These are phyloP conservation scores for Capsicum baccatum DNA, from an alignment of 257 asterid genomes.

Conservation along the genomic window DNA sequence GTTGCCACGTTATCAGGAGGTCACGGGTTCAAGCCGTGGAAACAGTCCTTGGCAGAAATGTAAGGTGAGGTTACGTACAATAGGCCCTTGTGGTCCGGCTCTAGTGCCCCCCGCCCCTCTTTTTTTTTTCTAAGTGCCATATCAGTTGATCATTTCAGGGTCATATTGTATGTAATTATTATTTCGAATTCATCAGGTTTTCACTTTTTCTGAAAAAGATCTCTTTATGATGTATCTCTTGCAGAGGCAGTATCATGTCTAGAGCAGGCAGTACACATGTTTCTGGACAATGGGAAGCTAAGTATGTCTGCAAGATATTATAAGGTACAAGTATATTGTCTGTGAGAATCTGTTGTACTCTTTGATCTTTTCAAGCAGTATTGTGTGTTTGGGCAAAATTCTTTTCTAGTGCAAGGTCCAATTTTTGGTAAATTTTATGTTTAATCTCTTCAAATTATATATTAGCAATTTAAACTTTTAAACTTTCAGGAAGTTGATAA, in stretches of 20 bases:
- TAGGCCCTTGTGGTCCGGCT: too few relatives aligned
- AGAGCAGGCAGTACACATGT: slow-evolving; percentile 75
- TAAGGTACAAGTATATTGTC: slow-evolving; percentile 60
- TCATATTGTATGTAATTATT: background rate
- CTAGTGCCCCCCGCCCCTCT: too few relatives aligned
- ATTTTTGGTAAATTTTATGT: background rate
- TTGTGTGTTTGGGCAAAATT: background rate
- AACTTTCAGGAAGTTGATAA: background rate
- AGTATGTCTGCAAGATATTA: slow-evolving; percentile 93
- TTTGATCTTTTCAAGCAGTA: background rate
- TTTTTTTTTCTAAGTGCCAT: background rate
- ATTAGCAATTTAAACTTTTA: background rate
- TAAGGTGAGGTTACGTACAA: too few relatives aligned
- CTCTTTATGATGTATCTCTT: slow-evolving; percentile 34
- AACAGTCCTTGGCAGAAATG: too few relatives aligned
- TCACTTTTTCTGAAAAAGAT: background rate
- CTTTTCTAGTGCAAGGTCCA: background rate
- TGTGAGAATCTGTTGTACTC: background rate
- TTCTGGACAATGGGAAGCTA: slow-evolving; percentile 70
- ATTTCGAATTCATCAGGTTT: background rate
- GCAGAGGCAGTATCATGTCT: slow-evolving; percentile 88
- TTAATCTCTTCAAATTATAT: background rate
- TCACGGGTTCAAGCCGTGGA: too few relatives aligned
- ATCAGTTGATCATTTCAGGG: background rate
- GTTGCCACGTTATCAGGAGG: too few relatives aligned